Conservation (phyloP, 176 grass and related monocot genomes). For the Musa schizocarpa region DNA sequence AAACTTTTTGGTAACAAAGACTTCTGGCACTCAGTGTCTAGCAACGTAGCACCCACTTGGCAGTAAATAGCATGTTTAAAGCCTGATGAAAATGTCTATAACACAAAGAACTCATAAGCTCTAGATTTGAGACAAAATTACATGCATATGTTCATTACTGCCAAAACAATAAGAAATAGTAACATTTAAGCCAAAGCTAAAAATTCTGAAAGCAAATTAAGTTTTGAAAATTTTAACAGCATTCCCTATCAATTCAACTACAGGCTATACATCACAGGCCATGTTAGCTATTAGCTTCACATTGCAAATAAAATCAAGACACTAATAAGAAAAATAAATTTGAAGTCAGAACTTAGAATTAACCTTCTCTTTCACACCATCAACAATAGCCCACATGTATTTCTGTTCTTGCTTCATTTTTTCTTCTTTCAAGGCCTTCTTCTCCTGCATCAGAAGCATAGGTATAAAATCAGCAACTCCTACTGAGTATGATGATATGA, state of each 20-base stretch:
- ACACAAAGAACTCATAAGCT: too few species aligned
- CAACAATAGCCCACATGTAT: slow-evolving; percentile 96
- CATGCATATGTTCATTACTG: too few species aligned
- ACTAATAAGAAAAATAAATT: neutral
- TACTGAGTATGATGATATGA: neutral
- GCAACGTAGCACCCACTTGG: too few species aligned
- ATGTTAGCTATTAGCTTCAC: neutral
- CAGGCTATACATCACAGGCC: neutral
- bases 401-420: slow-evolving; percentile 88
- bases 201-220: too few species aligned
- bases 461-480: neutral
- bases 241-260: neutral
- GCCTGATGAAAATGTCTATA: too few species aligned
- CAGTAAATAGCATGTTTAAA: too few species aligned
- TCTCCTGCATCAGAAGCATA: slow-evolving; percentile 56
- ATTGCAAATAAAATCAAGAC: slow-evolving; percentile 5
- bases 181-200: too few species aligned
- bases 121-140: too few species aligned
- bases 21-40: too few species aligned
- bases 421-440: slow-evolving; percentile 68
- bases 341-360: slow-evolving; percentile 15
- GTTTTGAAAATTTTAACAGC: too few species aligned
- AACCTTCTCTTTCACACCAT: slow-evolving; percentile 95
- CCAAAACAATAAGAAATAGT: too few species aligned
- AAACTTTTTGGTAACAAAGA: too few species aligned